Conservation (phyloP, 192 early-diverging fungal genomes). For the Backusella liffmaniae region DNA sequence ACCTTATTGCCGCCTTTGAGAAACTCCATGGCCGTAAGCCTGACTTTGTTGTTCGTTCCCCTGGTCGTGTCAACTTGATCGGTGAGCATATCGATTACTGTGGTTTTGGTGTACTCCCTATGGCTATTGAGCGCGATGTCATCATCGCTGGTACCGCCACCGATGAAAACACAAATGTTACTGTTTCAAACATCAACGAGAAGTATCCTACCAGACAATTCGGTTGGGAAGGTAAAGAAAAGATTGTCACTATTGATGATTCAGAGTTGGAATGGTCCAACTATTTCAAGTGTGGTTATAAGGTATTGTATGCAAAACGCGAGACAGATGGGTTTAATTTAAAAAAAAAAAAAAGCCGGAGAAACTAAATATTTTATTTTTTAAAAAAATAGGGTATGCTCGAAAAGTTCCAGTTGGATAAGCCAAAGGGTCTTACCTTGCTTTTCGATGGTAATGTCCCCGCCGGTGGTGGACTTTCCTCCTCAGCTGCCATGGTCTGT, state of each 20-base stretch:
- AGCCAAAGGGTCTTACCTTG: conserved; percentile 60
- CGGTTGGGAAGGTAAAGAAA: conserved; percentile 44
- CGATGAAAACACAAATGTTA: conserved; percentile 42
- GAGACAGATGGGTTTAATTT: not conserved
- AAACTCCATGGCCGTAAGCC: conserved; percentile 55
- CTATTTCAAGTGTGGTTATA: conserved; percentile 92
- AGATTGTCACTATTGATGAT: conserved; percentile 69
- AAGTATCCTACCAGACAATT: conserved; percentile 54
- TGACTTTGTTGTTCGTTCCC: conserved; percentile 82
- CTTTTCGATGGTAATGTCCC: conserved; percentile 83
- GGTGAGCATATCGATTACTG: conserved; percentile 98
- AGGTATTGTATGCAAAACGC: conserved; percentile 39
- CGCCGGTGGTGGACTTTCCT: conserved; percentile 78
- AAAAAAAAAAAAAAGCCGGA: not conserved
- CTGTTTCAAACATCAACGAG: conserved; percentile 50
- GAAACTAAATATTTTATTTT: not conserved
- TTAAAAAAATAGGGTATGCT: conserved; percentile 47
- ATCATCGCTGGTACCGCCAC: conserved; percentile 50
- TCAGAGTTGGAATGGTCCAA: conserved; percentile 78
- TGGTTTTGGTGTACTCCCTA: conserved; percentile 93
- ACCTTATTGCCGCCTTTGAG: conserved; percentile 49
- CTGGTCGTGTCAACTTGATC: conserved; percentile 93
- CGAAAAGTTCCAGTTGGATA: conserved; percentile 41
- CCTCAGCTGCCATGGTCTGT: conserved; percentile 81
- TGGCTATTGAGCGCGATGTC: conserved; percentile 86